phyloP scores from a whole-genome alignment of 1,139 yeast genomes.

The Saccharomyces pastorianus region DNA sequence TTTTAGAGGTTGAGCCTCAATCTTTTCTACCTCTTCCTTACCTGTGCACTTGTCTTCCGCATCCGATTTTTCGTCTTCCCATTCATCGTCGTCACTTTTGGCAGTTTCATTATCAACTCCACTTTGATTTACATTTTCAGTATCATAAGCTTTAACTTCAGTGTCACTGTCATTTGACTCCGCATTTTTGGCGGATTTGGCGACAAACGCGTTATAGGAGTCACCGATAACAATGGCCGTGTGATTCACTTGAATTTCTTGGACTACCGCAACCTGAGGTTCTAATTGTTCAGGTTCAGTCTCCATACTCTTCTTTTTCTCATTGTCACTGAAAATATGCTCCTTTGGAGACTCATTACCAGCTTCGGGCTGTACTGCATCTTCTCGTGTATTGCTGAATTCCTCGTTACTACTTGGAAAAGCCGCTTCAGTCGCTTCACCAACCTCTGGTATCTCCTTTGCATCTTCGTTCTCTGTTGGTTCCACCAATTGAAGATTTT shows the following conservation, averaged over 20 bases:
- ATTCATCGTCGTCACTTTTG: background rate
- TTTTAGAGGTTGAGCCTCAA: background rate
- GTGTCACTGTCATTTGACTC: background rate
- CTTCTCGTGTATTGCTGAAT: background rate
- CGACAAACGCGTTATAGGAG: background rate
- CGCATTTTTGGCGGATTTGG: background rate
- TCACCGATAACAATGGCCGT: background rate
- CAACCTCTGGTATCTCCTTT: background rate
- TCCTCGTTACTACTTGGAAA: background rate
- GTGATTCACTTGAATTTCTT: background rate
- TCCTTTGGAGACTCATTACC: background rate
- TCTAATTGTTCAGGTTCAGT: too few relatives aligned
- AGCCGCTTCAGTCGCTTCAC: too few relatives aligned
- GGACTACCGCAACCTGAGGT: too few relatives aligned
- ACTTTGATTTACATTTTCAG: background rate
- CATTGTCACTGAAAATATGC: background rate
- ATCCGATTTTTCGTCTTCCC: background rate
- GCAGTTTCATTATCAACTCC: background rate
- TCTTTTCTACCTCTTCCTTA: background rate
- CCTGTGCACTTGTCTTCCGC: background rate
- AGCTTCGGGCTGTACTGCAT: background rate
- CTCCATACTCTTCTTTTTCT: background rate
- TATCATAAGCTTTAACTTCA: background rate
- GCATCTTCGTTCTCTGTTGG: background rate
- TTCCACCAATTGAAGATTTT: constrained; percentile 13